Conservation (phyloP, 2,329 filamentous ascomycete species). For the Aspergillus novoparasiticus region DNA sequence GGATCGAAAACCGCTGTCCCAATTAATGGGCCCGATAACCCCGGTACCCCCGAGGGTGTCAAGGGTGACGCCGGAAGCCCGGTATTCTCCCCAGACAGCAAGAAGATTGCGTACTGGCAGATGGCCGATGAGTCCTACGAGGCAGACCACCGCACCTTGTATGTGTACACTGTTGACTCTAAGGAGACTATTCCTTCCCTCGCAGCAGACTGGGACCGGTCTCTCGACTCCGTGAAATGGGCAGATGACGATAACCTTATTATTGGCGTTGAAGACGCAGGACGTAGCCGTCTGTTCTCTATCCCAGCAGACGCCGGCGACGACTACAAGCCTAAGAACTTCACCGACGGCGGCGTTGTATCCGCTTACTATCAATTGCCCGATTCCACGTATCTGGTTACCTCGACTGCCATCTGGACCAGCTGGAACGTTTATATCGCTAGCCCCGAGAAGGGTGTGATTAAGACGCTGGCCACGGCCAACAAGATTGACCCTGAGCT, state of each 20-base stretch:
- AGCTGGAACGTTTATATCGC: constrained; percentile 39
- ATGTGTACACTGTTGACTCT: constrained; percentile 41
- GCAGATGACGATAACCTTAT: constrained; percentile 64
- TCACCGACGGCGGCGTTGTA: constrained; percentile 39
- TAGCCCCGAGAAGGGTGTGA: constrained; percentile 28
- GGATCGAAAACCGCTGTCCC: constrained; percentile 57
- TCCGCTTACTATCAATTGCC: constrained; percentile 33
- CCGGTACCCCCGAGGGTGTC: constrained; percentile 53
- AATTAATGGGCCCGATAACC: constrained; percentile 46
- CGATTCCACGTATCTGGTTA: constrained; percentile 36
- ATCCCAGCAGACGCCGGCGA: constrained; percentile 36
- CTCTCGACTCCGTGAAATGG: constrained; percentile 55
- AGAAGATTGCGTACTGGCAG: constrained; percentile 72
- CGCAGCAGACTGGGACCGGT: constrained; percentile 54
- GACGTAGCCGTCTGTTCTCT: constrained; percentile 50
- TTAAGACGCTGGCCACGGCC: constrained; percentile 37
- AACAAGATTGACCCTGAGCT: constrained; percentile 44
- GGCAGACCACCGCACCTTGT: constrained; percentile 65
- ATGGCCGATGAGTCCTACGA: constrained; percentile 81
- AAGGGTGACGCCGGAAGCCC: constrained; percentile 64
- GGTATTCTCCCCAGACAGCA: constrained; percentile 73
- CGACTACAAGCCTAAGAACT: constrained; percentile 37
- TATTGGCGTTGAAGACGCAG: constrained; percentile 73
- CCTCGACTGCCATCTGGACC: constrained; percentile 38
- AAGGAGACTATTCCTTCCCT: constrained; percentile 41